A percentile compares a stretch with the other conserved stretches of the same genome.
Evolutionary conservation across 2,329 filamentous ascomycete genomes (phyloP).

Genomic region (Ambrosiella xylebori): DNA sequence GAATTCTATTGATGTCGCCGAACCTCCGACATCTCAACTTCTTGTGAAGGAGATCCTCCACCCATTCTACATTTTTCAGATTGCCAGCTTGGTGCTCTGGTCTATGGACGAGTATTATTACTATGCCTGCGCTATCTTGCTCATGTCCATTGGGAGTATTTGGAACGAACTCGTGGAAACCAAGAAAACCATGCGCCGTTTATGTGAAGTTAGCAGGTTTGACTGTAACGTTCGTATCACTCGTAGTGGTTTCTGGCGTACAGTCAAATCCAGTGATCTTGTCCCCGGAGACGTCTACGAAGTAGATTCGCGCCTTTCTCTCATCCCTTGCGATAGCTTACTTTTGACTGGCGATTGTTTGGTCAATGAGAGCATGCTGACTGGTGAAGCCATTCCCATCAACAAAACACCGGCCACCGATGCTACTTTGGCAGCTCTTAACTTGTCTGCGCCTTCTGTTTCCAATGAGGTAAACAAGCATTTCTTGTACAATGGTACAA

Average conservation of each 20-base stretch:
- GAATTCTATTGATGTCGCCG: slow-evolving; percentile 83
- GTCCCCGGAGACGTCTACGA: slow-evolving; percentile 96
- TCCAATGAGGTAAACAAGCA: slow-evolving; percentile 70
- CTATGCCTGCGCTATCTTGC: slow-evolving; percentile 85
- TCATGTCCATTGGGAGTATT: slow-evolving; percentile 89
- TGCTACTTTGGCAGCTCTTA: slow-evolving; percentile 56
- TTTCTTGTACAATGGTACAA: slow-evolving; percentile 88
- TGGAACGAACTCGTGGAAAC: slow-evolving; percentile 80
- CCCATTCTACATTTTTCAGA: slow-evolving; percentile 91
- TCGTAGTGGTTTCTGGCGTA: slow-evolving; percentile 88
- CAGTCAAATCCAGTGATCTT: slow-evolving; percentile 69
- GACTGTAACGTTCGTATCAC: slow-evolving; percentile 91
- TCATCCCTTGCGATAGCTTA: slow-evolving; percentile 84
- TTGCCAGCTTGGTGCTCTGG: slow-evolving; percentile 87
- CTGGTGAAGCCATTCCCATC: slow-evolving; percentile 81
- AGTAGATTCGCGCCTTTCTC: slow-evolving; percentile 72
- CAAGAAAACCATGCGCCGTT: slow-evolving; percentile 68
- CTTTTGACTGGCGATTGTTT: slow-evolving; percentile 90
- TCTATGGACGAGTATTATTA: slow-evolving; percentile 95
- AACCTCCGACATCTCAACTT: slow-evolving; percentile 69
- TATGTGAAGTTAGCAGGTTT: slow-evolving; percentile 83
- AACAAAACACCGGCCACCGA: slow-evolving; percentile 77
- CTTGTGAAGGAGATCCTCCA: slow-evolving; percentile 63
- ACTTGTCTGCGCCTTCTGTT: slow-evolving; percentile 66
- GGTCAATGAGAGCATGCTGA: slow-evolving; percentile 98